phyloP scores from a whole-genome alignment of 352 stramenopile genomes.

The Pythium periplocum region DNA sequence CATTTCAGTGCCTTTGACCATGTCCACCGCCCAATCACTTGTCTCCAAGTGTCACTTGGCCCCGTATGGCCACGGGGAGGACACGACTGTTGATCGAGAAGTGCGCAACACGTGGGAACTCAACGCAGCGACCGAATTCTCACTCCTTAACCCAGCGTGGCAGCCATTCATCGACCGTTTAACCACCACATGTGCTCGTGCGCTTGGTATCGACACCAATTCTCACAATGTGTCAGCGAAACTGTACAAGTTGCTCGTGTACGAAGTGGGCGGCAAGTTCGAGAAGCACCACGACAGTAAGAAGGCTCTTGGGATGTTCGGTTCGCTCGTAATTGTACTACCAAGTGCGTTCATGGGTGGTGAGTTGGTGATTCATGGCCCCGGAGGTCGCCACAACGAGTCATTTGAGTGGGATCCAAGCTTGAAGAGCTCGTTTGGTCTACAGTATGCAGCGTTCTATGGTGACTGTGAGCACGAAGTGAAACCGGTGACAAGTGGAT shows the following conservation, averaged over 20 bases:
- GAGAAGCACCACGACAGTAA: conserved; percentile 37
- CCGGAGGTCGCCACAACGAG: conserved; percentile 4
- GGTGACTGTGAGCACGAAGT: conserved; percentile 20
- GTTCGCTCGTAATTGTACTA: conserved; percentile 35
- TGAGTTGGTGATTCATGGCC: conserved; percentile 19
- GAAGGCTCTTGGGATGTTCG: conserved; percentile 45
- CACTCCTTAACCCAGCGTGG: conserved; percentile 10
- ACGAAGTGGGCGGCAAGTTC: conserved; percentile 36
- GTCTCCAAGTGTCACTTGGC: conserved; percentile 10
- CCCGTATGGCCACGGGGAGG: conserved; percentile 15
- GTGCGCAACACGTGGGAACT: conserved; percentile 22
- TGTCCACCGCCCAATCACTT: not conserved
- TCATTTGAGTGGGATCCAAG: conserved; percentile 10
- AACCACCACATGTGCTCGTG: not conserved
- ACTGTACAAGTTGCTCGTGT: conserved; percentile 43
- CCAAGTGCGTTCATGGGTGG: conserved; percentile 21
- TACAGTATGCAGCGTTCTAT: conserved; percentile 23
- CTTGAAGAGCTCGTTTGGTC: conserved; percentile 3
- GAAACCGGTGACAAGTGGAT: conserved; percentile 12
- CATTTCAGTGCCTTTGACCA: not conserved
- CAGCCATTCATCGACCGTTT: conserved; percentile 6
- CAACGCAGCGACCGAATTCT: conserved; percentile 3
- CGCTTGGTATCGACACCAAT: conserved; percentile 11
- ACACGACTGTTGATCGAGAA: conserved; percentile 13
- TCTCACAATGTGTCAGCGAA: conserved; percentile 4